Base-by-base conservation (phyloP, 2,329 filamentous ascomycete genomes). In the Nemania sp. region DNA sequence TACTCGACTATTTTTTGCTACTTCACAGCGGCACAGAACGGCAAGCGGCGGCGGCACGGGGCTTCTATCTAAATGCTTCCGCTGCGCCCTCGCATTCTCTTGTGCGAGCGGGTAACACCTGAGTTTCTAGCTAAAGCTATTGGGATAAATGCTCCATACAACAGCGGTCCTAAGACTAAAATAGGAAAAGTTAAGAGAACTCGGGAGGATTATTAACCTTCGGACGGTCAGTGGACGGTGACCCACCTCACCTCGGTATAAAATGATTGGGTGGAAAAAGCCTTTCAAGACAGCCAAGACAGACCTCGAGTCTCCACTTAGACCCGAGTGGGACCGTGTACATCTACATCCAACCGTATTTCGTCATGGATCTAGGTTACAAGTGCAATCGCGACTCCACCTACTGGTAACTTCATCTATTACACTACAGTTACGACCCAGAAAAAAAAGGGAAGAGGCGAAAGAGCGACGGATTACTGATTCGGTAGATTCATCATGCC, bases 381-480 rank as follows among this genome's bases (percentile, higher is more conserved):
- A 47, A 54, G 20, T 38, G 47, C 47, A 18, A 27, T 26, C 5
- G 24, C 58, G 43, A 52, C 41, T 55, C 49, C 61, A 64, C 54
- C 27, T 45, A 18, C 4, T 13, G 38, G 38, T 54, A 38, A 26
- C 51, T 43, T 49, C 53, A 27, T 51, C 27, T 51, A 29, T 35
- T 62, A 62, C 55, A 29, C 47, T 13, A 13, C 32, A 7, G 26
- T 29, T 47, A 38, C 32, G 55, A 49, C 66, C 53, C 49, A 58
- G 47, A 38, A 54, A 60, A 41, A 55, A 65, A 58, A 41, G 47
- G 38, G 51, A 65, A 58, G 35, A 58, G 38, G 62, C 57, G 62
- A 65, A 68, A 62, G 66, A 29, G 41, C 66, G 66, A 68, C 24
- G 61, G 52, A 29, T 57, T 62, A 68, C 32, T 65, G 52, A 29